These are phyloP conservation scores for Aquanectria penicillioides DNA, from an alignment of 2,329 filamentous ascomycete species.

Conservation along the genomic window DNA sequence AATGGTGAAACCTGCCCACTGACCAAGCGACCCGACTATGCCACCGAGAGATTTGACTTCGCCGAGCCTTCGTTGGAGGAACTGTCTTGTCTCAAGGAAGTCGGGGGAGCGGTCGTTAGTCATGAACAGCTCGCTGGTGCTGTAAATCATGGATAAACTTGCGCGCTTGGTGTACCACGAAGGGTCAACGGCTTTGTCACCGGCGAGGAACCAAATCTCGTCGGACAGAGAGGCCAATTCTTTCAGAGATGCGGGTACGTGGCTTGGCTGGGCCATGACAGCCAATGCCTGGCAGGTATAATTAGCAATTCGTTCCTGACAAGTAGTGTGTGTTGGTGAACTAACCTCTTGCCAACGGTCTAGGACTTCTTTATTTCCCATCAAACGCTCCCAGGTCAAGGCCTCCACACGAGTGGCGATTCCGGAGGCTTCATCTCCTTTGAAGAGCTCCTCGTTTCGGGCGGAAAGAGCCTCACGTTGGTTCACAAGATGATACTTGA, in stretches of 20 bases:
- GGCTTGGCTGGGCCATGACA: constrained; percentile 85
- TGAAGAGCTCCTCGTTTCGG: constrained; percentile 52
- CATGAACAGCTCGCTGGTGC: constrained; percentile 90
- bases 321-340: constrained; percentile 24
- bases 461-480: constrained; percentile 70
- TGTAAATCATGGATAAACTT: constrained; percentile 67
- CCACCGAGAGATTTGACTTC: constrained; percentile 73
- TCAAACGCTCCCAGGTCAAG: constrained; percentile 80
- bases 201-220: constrained; percentile 90
- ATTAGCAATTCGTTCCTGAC: constrained; percentile 25
- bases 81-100: constrained; percentile 82
- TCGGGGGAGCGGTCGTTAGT: constrained; percentile 81
- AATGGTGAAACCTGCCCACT: constrained; percentile 87
- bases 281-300: constrained; percentile 75
- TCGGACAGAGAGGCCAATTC: constrained; percentile 88
- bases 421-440: constrained; percentile 50
- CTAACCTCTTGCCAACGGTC: constrained; percentile 87
- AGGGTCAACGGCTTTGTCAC: constrained; percentile 82
- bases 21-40: constrained; percentile 70
- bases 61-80: constrained; percentile 78
- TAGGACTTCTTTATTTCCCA: constrained; percentile 78
- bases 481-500: constrained; percentile 79
- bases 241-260: constrained; percentile 77
- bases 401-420: constrained; percentile 73
- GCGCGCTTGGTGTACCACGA: constrained; percentile 83